Evolutionary conservation across 169 alveolate species (phyloP), one percentile per base, ranked within the genome.

Genomic region (Cryptosporidium ubiquitum): DNA sequence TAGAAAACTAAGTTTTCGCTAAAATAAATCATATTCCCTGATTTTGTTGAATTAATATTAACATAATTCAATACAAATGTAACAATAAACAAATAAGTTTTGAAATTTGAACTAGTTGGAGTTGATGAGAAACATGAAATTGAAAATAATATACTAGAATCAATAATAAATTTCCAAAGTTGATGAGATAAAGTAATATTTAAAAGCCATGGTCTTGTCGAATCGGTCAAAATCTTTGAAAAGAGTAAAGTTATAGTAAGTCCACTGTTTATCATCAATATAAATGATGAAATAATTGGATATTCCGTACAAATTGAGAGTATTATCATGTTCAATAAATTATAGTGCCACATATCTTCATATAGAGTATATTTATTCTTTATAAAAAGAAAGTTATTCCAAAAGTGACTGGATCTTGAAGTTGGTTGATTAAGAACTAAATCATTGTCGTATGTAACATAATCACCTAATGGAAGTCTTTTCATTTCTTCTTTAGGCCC

Each of bases 181-280:
- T 58, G 73, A 68, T 79, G 89, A 23, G 89, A 79, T 31, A 79
- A 29, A 29, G 89, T 79, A 20, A 79, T 37, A 42, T 58, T 58
- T 79, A 79, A 79, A 18, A 79, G 44, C 89, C 89, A 79, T 26
- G 89, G 89, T 29, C 89, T 58, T 57, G 89, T 79, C 20, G 89
- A 79, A 26, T 79, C 68, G 9, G 75, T 61, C 23, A 79, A 29
- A 5, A 79, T 61, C 10, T 79, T 79, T 40, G 79, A 58, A 31
- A 58, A 79, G 23, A 79, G 20, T 23, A 79, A 33, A 33, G 42
- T 35, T 16, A 61, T 47, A 31, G 64, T 58, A n/a, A 79, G 39
- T 1, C 12, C 33, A 29, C 68, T 58, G 20, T 64, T 79, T 26
- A 61, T 18, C 26, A 64, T 79, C 61, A 66, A 64, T 12, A 79